Evolutionary conservation across 257 asterid species (phyloP), one percentile per base, ranked within the genome.

Genomic region (Primulina eburnea): DNA sequence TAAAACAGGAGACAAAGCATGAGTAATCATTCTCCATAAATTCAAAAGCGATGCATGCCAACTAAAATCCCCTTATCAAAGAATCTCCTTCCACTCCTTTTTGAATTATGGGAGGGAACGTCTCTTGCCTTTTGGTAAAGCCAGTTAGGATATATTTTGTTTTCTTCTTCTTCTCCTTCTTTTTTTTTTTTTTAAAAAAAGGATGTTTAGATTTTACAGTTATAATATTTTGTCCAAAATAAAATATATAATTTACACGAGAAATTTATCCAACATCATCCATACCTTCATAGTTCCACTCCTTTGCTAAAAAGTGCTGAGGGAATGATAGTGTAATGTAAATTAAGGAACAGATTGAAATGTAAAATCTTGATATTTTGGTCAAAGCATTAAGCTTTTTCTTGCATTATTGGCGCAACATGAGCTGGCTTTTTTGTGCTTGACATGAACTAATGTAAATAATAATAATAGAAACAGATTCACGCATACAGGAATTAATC

Each of bases 41-140:
- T 75, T 65, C 75, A 71, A 82, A 78, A 81, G 86, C 83, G 70
- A 30, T 30, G 33, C 33, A 30, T 63, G 64, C 71, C 82, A 69
- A 68, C 79, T 78, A 68, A 69, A 56, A 52, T 16, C 56, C 50
- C 53, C 73, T 67, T 40, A 35, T 17, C 40, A 79, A 75, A 77
- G 69, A 75, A 81, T 77, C 86, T 79, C 71, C 82, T 4, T 21
- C 24, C 24, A 21, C 24, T 21, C 24, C 24, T 62, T 71, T 70
- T 73, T 38, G 78, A 81, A 81, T 81, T 77, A 79, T 79, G 83
- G 80, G 86, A 76, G 80, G 82, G 84, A 83, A 83, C 81, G 80
- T 83, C 77, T 68, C 52, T 69, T 62, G 65, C 74, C 81, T 81
- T 81, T 78, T 66, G 71, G 67, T 62, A 81, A 83, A 78, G 85